Evolutionary conservation across 2,329 filamentous ascomycete species (phyloP).

Genomic region (Fusarium burgessii): DNA sequence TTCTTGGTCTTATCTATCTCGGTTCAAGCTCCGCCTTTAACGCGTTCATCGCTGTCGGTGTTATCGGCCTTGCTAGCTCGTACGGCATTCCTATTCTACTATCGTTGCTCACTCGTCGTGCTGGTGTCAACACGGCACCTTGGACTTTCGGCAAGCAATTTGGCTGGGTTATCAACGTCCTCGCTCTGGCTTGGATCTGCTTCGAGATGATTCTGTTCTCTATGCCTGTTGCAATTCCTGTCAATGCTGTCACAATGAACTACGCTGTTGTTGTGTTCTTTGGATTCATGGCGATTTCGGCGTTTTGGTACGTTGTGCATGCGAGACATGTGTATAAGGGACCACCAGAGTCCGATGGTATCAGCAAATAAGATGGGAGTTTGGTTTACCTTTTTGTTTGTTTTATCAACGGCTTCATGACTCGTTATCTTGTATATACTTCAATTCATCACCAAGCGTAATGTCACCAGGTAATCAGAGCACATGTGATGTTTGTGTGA

Average conservation of each 20-base stretch:
- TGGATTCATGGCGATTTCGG: slow-evolving; percentile 69
- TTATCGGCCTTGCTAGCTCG: slow-evolving; percentile 79
- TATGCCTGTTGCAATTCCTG: slow-evolving; percentile 74
- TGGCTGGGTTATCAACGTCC: slow-evolving; percentile 74
- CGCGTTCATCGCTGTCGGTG: slow-evolving; percentile 82
- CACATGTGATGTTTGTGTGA: too few species aligned
- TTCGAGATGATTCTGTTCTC: slow-evolving; percentile 81
- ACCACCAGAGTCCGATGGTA: slow-evolving; percentile 40
- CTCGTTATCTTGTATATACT: background rate
- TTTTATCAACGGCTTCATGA: background rate
- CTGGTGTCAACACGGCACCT: slow-evolving; percentile 70
- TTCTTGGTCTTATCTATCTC: slow-evolving; percentile 83
- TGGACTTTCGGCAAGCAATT: slow-evolving; percentile 74
- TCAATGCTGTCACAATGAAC: slow-evolving; percentile 70
- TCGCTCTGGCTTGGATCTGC: slow-evolving; percentile 76
- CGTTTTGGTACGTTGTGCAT: slow-evolving; percentile 72
- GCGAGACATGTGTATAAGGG: slow-evolving; percentile 45
- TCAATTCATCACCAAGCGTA: background rate
- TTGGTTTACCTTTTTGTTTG: background rate
- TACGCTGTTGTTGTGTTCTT: slow-evolving; percentile 76
- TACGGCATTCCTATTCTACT: slow-evolving; percentile 83
- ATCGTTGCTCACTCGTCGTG: slow-evolving; percentile 72
- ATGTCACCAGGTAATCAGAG: background rate
- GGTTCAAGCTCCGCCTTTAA: slow-evolving; percentile 81
- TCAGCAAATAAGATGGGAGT: slow-evolving; percentile 4